A percentile compares a stretch with the other conserved stretches of the same genome.
phyloP scores from a whole-genome alignment of 2,329 filamentous ascomycete species.

The Xylaria digitata region DNA sequence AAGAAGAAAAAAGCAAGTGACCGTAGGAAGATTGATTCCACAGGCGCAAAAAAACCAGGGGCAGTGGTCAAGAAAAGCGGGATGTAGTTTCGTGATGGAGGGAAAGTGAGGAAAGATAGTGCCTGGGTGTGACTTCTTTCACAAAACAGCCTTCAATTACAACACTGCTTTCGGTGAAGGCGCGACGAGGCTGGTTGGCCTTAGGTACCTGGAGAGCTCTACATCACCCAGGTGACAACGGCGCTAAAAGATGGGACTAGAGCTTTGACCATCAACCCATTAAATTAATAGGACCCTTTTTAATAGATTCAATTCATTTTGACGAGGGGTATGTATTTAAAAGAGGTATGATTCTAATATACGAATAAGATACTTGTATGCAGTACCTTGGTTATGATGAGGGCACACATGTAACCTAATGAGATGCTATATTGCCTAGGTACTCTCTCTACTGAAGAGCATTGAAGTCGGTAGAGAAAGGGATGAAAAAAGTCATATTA shows the following conservation, averaged over 20 bases:
- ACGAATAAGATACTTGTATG: background rate
- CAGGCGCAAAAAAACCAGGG: background rate
- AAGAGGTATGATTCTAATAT: too few species aligned
- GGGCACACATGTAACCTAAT: too few species aligned
- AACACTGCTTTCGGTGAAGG: slow-evolving; percentile 49
- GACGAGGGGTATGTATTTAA: background rate
- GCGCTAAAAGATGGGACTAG: slow-evolving; percentile 3
- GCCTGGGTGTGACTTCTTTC: slow-evolving; percentile 35
- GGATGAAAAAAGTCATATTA: too few species aligned
- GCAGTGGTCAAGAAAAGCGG: background rate
- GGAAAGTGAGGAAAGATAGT: background rate
- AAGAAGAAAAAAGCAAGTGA: slow-evolving; percentile 13
- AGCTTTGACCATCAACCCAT: slow-evolving; percentile 28
- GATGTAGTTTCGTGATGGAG: background rate
- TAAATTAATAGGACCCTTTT: slow-evolving; percentile 4
- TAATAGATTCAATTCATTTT: background rate
- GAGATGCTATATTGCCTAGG: too few species aligned
- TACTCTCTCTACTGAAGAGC: too few species aligned
- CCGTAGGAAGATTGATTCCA: background rate
- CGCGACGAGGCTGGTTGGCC: slow-evolving; percentile 47
- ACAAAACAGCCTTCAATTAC: slow-evolving; percentile 18
- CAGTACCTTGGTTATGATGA: too few species aligned
- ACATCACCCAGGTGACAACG: slow-evolving; percentile 12
- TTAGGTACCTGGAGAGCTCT: background rate
- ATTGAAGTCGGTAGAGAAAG: too few species aligned